Evolutionary conservation across 1,284 basidiomycete species (phyloP).

Genomic region (Rhodotorula sp.): DNA sequence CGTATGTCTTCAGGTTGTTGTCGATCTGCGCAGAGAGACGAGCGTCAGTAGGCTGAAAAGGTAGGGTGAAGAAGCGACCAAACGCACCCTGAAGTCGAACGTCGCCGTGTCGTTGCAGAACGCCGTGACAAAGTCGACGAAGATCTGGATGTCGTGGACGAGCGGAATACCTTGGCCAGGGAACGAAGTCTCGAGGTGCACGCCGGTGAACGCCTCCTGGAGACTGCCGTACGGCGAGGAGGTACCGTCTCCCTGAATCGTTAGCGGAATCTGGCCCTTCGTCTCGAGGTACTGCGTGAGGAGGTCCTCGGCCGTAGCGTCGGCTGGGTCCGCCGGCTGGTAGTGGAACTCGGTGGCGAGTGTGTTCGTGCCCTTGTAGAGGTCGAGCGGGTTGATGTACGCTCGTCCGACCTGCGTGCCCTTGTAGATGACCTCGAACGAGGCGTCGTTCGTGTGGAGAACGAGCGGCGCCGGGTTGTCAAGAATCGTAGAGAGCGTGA

Average conservation of each 20-base stretch:
- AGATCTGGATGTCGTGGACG: slow-evolving; percentile 53
- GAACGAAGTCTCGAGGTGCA: slow-evolving; percentile 59
- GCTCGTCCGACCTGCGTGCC: slow-evolving; percentile 52
- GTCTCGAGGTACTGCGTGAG: slow-evolving; percentile 46
- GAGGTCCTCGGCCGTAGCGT: slow-evolving; percentile 60
- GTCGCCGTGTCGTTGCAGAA: slow-evolving; percentile 39
- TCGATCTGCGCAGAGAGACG: slow-evolving; percentile 1
- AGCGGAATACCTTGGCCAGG: slow-evolving; percentile 54
- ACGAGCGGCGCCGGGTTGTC: slow-evolving; percentile 69
- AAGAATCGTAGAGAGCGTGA: slow-evolving; percentile 56
- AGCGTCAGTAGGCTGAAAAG: not conserved
- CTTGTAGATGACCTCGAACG: slow-evolving; percentile 63
- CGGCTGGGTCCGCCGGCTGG: slow-evolving; percentile 62
- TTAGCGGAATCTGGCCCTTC: slow-evolving; percentile 55
- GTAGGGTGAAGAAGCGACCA: not conserved
- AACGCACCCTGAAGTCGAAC: slow-evolving; percentile 17
- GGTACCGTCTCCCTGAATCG: slow-evolving; percentile 60
- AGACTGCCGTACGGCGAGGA: slow-evolving; percentile 68
- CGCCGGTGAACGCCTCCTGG: slow-evolving; percentile 59
- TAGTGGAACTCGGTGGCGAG: slow-evolving; percentile 66
- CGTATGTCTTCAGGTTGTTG: slow-evolving; percentile 32
- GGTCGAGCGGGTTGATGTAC: slow-evolving; percentile 53
- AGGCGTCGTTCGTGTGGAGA: slow-evolving; percentile 60
- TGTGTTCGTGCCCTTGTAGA: slow-evolving; percentile 55
- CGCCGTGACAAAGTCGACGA: slow-evolving; percentile 53